Evolutionary conservation across 192 early-diverging fungal genomes (phyloP), one percentile per base, ranked within the genome.

Genomic region (Spizellomyces punctatus): DNA sequence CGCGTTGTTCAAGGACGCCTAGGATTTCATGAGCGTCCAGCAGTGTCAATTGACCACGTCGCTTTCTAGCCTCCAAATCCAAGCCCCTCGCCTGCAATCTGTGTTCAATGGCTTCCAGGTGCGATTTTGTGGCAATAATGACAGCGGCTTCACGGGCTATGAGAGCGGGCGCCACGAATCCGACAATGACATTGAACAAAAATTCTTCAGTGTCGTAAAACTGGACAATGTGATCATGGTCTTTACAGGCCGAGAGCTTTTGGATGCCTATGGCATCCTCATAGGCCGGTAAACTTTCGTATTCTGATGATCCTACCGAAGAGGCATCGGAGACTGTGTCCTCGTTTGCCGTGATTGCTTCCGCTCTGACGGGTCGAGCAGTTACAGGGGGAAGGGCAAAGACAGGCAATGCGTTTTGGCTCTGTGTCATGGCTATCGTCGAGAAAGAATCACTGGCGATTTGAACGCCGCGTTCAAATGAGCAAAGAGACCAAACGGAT

Each of bases 161-260:
- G 16, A 16, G 14, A 47, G 17, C n/a, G 41, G 63, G 36, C 12
- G 14, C 22, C 0, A 64, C 45, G 41, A 12, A 64, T 47, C 63
- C 41, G 46, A 17, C n/a, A 36, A 67, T 22, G 14, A 56, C 42
- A 56, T 67, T 67, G 12, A 56, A 57, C 47, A 67, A 21, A 56
- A 56, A 56, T 4, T 67, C 66, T 16, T 67, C 66, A n/a, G 46
- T 10, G 10, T 67, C 66, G 10, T 42, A 67, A 27, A 67, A 67
- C 66, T 67, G 47, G 46, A 8, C 22, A 21, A 67, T 12, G 41
- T 64, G 63, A 14, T 46, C 63, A 2, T 64, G 36, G 14, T 10
- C 50, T 56, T 46, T 19, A 47, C 49, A n/a, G 52, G 16, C 50
- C 50, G 19, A 22, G 60, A 36, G 16, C 12, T 22, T 14, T 14